Evolutionary conservation across 192 early-diverging fungal genomes (phyloP).

Genomic region (Coemansia furcata): DNA sequence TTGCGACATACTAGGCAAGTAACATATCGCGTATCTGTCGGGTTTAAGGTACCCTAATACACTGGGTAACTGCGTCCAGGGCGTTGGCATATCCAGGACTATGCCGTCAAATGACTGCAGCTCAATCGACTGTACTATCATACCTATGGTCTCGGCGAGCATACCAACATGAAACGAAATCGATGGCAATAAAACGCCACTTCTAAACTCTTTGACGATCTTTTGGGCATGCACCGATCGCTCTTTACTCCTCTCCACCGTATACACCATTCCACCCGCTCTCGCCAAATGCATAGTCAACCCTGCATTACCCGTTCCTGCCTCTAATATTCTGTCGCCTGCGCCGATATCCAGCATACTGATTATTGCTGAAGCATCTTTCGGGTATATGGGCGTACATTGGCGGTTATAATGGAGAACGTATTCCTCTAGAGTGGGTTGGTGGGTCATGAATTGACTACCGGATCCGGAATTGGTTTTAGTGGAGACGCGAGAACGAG

Average conservation of each 20-base stretch:
- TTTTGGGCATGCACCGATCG: constrained; percentile 52
- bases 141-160: constrained; percentile 15
- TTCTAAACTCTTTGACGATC: constrained; percentile 51
- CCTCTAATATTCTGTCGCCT: constrained; percentile 61
- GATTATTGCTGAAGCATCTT: constrained; percentile 55
- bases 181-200: constrained; percentile 47
- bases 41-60: constrained; percentile 20
- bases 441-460: constrained; percentile 28
- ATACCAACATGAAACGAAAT: constrained; percentile 51
- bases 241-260: constrained; percentile 54
- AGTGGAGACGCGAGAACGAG: constrained; percentile 21
- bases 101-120: constrained; percentile 20
- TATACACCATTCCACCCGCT: constrained; percentile 51
- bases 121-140: neutral
- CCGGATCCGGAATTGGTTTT: neutral
- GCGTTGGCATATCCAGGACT: constrained; percentile 48
- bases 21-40: constrained; percentile 39
- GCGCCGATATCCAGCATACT: constrained; percentile 57
- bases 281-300: constrained; percentile 62
- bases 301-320: constrained; percentile 67
- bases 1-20: constrained; percentile 49
- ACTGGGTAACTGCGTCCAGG: constrained; percentile 39
- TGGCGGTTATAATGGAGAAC: constrained; percentile 16
- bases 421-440: constrained; percentile 39
- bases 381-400: constrained; percentile 64